Conservation (phyloP, 179 eudicot species). For the Camellia oleifera region DNA sequence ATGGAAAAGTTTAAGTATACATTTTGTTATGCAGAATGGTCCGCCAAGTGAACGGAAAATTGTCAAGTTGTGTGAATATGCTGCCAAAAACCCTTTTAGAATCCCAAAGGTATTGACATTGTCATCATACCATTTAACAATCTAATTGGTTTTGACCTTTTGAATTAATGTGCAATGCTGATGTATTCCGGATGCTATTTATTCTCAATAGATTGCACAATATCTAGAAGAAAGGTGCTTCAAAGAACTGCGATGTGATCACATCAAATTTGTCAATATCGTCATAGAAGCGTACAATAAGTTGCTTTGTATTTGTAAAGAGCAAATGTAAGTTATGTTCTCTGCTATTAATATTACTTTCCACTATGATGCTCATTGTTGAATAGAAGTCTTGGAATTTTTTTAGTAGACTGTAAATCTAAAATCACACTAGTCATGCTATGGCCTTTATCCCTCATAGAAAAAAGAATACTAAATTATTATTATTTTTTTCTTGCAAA, state of each 20-base stretch:
- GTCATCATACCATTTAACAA: neutral
- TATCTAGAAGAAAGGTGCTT: constrained; percentile 84
- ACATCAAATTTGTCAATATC: constrained; percentile 51
- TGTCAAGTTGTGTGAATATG: constrained; percentile 90
- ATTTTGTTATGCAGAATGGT: constrained; percentile 46
- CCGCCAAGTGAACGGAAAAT: constrained; percentile 71
- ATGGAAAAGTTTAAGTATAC: neutral
- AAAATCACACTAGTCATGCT: neutral
- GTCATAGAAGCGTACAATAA: constrained; percentile 60
- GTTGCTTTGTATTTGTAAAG: constrained; percentile 69
- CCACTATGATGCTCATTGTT: neutral
- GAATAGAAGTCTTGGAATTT: neutral
- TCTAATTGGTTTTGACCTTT: neutral
- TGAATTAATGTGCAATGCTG: constrained; percentile 10
- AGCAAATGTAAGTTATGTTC: constrained; percentile 64
- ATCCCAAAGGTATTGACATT: constrained; percentile 67
- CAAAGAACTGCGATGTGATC: constrained; percentile 76
- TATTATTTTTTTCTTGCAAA: neutral
- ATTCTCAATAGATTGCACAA: constrained; percentile 54
- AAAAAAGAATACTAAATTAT: too few relatives aligned
- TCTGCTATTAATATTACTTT: neutral
- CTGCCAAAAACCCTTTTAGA: constrained; percentile 84
- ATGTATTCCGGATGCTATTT: neutral
- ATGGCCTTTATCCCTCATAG: neutral
- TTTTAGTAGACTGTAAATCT: neutral